phyloP scores from a whole-genome alignment of 169 alveolate species.

The Perkinsus marinus region DNA sequence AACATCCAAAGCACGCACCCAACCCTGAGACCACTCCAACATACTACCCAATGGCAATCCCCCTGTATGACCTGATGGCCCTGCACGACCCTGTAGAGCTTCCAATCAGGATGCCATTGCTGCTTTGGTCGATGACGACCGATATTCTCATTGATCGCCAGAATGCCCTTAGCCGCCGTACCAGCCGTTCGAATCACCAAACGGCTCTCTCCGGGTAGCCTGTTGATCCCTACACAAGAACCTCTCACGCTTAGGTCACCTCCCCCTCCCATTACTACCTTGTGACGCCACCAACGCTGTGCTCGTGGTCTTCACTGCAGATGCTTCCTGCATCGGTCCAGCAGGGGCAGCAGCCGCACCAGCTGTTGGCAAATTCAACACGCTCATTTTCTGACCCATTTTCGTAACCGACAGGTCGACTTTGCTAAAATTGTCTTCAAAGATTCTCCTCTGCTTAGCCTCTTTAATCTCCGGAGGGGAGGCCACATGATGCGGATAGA shows the following conservation, averaged over 20 bases:
- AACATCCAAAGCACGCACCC: constrained; percentile 68
- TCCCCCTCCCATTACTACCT: neutral
- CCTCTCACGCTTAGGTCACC: too few species aligned
- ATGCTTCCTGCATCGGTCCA: neutral
- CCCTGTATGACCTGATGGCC: neutral
- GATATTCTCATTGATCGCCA: neutral
- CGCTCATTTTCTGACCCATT: neutral
- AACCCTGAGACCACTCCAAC: constrained; percentile 34
- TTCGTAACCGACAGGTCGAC: neutral
- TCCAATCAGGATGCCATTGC: neutral
- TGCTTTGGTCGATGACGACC: neutral
- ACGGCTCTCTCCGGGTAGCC: neutral
- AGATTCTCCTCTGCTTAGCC: neutral
- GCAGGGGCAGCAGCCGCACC: neutral
- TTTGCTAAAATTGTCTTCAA: neutral
- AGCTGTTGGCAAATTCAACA: neutral
- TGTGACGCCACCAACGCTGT: neutral
- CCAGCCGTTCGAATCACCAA: neutral
- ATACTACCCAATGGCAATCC: neutral
- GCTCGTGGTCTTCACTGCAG: neutral
- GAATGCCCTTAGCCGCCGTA: neutral
- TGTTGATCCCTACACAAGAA: neutral
- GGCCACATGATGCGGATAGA: neutral
- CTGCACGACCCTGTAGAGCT: neutral
- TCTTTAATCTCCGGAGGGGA: neutral